Evolutionary conservation across 2,329 filamentous ascomycete genomes (phyloP), one percentile per base, ranked within the genome.

Genomic region (Penicillium sp.): DNA sequence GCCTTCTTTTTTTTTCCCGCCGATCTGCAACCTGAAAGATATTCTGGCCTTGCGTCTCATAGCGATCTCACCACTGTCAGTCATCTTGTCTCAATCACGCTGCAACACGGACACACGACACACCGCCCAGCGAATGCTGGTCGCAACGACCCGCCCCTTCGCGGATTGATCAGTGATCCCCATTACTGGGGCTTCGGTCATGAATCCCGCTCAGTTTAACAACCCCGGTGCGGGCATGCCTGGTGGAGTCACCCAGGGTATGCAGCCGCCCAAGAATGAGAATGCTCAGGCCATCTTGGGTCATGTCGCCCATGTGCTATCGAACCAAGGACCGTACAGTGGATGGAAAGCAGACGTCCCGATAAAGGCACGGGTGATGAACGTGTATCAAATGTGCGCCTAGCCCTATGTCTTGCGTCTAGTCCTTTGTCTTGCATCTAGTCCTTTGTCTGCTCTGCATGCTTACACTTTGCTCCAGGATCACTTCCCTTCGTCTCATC

Each of bases 401-500:
- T 27, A 12, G 28, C 25, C 24, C 39, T 28, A 42, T 25, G 24
- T 25, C 33, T 42, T n/a, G 45, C 55, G 71, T 67, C 37, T 27
- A 12, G 28, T 27, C 24, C 39, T 28, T 44, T 25, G 24, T 25
- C 33, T 42, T n/a, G 45, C 41, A 15, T 66, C 37, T 27, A 12
- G 28, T 29, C 24, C 39, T 28, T 44, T 25, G 24, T 25, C 33
- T 42, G 45, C 41, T 25, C 9, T 24, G 37, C 44, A 46, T 28
- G 32, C 49, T 60, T 37, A 54, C 42, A 18, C 45, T 25, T 40
- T 31, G 20, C 40, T 24, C n/a, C 47, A 74, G 71, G 65, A 71
- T 74, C 47, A 72, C 73, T 28, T 74, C 73, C 35, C 67, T 77
- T 46, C 70, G 72, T 52, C 60, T 77, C 24, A 71, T 76, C 35